These are phyloP conservation scores for Yueomyces sinensis DNA, from an alignment of 805 yeast species.

Conservation along the genomic window DNA sequence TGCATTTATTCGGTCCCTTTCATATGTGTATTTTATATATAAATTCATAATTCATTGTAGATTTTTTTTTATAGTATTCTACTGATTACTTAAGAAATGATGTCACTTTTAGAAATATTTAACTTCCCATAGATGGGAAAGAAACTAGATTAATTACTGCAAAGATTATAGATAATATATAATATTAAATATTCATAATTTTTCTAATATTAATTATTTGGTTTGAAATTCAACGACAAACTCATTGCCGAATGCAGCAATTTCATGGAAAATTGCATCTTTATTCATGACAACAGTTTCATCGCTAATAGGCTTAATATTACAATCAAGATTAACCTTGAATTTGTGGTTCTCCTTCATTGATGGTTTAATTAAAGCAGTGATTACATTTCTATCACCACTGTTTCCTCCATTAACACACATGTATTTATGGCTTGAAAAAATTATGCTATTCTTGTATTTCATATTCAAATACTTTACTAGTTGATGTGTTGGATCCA, in stretches of 20 bases:
- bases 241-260: conserved; percentile 56
- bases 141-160: too few species aligned
- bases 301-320: conserved; percentile 46
- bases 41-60: too few species aligned
- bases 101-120: too few species aligned
- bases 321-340: conserved; percentile 66
- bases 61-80: too few species aligned
- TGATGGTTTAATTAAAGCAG: conserved; percentile 72
- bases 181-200: too few species aligned
- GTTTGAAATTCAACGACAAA: conserved; percentile 32
- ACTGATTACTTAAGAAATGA: too few species aligned
- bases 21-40: too few species aligned
- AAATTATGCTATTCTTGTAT: conserved; percentile 54
- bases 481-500: conserved; percentile 50
- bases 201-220: conserved; percentile 11
- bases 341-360: conserved; percentile 49
- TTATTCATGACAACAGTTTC: conserved; percentile 49
- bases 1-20: too few species aligned
- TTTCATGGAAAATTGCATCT: conserved; percentile 62
- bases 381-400: conserved; percentile 47
- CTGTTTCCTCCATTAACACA: conserved; percentile 41
- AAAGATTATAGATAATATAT: too few species aligned
- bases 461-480: conserved; percentile 47
- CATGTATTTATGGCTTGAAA: conserved; percentile 46
- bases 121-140: too few species aligned